Conservation (phyloP, 2,329 filamentous ascomycete genomes). For the Colletotrichum tamarilloi region DNA sequence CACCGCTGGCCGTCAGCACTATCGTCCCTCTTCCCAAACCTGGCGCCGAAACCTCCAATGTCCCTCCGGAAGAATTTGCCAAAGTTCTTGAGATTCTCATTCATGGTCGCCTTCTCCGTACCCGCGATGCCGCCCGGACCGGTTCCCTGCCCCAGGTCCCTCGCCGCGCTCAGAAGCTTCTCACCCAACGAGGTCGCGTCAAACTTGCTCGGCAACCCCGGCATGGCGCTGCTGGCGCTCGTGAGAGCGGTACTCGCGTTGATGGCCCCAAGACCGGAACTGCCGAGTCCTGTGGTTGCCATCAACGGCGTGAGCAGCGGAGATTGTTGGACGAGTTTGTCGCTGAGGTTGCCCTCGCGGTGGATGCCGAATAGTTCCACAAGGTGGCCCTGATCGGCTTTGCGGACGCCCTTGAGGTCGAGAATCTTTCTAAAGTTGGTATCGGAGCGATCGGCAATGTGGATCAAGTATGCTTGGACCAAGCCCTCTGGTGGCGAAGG, state of each 20-base stretch:
- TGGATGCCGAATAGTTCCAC: slow-evolving; percentile 87
- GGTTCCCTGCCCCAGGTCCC: slow-evolving; percentile 75
- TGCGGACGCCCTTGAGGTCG: slow-evolving; percentile 92
- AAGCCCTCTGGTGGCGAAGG: slow-evolving; percentile 91
- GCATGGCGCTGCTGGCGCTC: slow-evolving; percentile 44
- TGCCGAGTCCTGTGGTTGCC: slow-evolving; percentile 52
- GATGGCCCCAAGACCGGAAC: slow-evolving; percentile 48
- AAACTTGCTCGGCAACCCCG: slow-evolving; percentile 68
- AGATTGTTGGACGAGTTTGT: slow-evolving; percentile 76
- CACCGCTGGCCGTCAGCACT: slow-evolving; percentile 45
- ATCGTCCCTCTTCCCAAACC: slow-evolving; percentile 74
- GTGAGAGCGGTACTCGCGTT: slow-evolving; percentile 55
- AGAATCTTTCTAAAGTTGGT: slow-evolving; percentile 96
- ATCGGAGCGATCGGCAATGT: slow-evolving; percentile 93
- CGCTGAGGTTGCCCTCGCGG: slow-evolving; percentile 79
- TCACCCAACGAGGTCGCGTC: slow-evolving; percentile 87
- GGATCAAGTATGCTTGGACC: slow-evolving; percentile 96
- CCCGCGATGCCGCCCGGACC: slow-evolving; percentile 49
- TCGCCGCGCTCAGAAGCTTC: slow-evolving; percentile 86
- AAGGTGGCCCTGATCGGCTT: slow-evolving; percentile 83
- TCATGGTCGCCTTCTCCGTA: slow-evolving; percentile 76
- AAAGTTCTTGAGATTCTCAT: slow-evolving; percentile 95
- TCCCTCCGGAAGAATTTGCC: slow-evolving; percentile 96
- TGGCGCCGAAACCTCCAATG: slow-evolving; percentile 78
- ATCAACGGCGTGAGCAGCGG: slow-evolving; percentile 78